phyloP scores from a whole-genome alignment of 768 basidiomycete genomes.

The Boletus tylopilopsis region DNA sequence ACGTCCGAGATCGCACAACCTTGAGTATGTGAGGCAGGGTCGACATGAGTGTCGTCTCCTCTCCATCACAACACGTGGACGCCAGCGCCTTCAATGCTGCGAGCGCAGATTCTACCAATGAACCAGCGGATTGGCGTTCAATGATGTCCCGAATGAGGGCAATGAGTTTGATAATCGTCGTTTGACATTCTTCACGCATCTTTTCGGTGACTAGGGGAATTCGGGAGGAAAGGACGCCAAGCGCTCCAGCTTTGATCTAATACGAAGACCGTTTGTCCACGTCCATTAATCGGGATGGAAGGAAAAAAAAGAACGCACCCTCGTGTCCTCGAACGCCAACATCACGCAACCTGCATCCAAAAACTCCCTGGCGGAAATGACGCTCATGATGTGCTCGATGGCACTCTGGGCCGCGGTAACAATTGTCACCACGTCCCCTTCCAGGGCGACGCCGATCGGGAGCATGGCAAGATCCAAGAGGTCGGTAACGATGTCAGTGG shows the following conservation, averaged over 20 bases:
- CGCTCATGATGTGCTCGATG: conserved; percentile 50
- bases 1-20: conserved; percentile 39
- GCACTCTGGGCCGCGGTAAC: conserved; percentile 45
- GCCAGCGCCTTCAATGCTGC: conserved; percentile 58
- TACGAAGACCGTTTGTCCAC: neutral
- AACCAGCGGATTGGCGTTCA: conserved; percentile 36
- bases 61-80: conserved; percentile 53
- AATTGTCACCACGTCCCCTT: conserved; percentile 42
- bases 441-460: conserved; percentile 28
- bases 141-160: conserved; percentile 48
- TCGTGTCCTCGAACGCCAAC: conserved; percentile 47
- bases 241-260: conserved; percentile 63
- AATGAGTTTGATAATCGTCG: conserved; percentile 52
- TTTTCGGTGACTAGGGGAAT: conserved; percentile 56
- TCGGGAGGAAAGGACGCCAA: conserved; percentile 66
- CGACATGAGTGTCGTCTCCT: conserved; percentile 61
- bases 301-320: conserved; percentile 37
- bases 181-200: conserved; percentile 48
- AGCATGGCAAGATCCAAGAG: conserved; percentile 47
- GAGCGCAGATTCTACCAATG: conserved; percentile 47
- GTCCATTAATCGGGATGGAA: neutral
- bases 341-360: conserved; percentile 52
- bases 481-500: conserved; percentile 43
- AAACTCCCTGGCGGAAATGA: conserved; percentile 73
- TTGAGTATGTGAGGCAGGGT: conserved; percentile 57